A percentile compares a stretch with the other conserved stretches of the same genome.
phyloP scores from a whole-genome alignment of 2,329 filamentous ascomycete species.

The Talaromyces sp. region DNA sequence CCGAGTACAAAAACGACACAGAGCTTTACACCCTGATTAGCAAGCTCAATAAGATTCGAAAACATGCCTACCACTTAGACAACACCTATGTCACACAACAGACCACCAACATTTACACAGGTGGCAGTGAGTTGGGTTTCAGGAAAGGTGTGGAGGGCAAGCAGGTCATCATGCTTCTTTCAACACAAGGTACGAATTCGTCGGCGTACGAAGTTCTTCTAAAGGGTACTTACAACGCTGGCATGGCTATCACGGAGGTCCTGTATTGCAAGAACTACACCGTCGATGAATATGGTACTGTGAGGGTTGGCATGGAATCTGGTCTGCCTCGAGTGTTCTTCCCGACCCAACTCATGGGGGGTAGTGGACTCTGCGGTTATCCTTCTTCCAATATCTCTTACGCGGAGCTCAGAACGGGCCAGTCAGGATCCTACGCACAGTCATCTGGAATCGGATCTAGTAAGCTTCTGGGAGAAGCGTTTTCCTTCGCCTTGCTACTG shows the following conservation, averaged over 20 bases:
- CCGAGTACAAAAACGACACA: conserved; percentile 41
- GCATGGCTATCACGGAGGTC: conserved; percentile 30
- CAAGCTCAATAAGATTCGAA: conserved; percentile 48
- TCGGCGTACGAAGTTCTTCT: conserved; percentile 35
- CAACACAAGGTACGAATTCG: conserved; percentile 42
- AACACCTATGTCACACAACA: conserved; percentile 42
- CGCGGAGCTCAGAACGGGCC: conserved; percentile 2
- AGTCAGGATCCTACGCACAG: background rate
- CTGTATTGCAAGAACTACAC: conserved; percentile 32
- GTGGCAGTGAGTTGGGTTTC: conserved; percentile 46
- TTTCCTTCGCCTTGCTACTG: background rate
- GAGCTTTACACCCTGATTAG: conserved; percentile 43
- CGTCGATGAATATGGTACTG: conserved; percentile 26
- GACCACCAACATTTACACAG: conserved; percentile 15
- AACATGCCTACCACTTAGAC: conserved; percentile 41
- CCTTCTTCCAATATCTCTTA: conserved; percentile 11
- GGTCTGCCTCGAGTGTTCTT: conserved; percentile 37
- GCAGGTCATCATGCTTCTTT: conserved; percentile 49
- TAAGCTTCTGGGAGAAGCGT: background rate
- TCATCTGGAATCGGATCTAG: background rate
- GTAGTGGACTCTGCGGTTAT: conserved; percentile 36
- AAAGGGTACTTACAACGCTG: conserved; percentile 28
- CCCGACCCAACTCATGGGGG: conserved; percentile 29
- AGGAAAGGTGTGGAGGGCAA: conserved; percentile 48
- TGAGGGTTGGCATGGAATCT: conserved; percentile 32